Percentiles rank a stretch among this genome's conserved stretches.
Evolutionary conservation across 2,329 filamentous ascomycete genomes (phyloP).

Genomic region (Cercospora zeina): DNA sequence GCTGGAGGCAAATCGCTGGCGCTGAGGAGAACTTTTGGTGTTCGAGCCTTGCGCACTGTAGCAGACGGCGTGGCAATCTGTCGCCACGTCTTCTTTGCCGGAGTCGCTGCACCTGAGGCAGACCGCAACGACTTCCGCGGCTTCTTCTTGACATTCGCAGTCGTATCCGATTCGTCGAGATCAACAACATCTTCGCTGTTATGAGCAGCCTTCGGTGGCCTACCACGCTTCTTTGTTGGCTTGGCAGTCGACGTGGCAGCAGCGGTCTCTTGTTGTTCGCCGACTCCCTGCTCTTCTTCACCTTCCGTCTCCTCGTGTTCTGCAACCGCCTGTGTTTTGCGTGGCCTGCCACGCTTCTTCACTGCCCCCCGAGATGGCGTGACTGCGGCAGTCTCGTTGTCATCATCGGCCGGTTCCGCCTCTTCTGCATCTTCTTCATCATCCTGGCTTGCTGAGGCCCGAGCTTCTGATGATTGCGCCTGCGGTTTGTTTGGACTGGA

Average conservation of each 20-base stretch:
- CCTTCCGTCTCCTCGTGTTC: background rate
- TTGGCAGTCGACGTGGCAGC: slow-evolving; percentile 5
- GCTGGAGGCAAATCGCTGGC: slow-evolving; percentile 19
- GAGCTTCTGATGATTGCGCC: slow-evolving; percentile 2
- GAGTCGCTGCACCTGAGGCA: background rate
- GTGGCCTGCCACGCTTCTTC: background rate
- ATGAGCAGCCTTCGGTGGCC: background rate
- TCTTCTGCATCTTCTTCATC: background rate
- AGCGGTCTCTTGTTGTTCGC: slow-evolving; percentile 15
- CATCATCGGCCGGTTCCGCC: background rate
- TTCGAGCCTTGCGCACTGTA: slow-evolving; percentile 3
- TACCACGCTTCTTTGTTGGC: background rate
- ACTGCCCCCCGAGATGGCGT: background rate
- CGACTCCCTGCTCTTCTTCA: background rate
- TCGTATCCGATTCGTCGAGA: background rate
- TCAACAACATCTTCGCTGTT: background rate
- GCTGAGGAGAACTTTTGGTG: slow-evolving; percentile 32
- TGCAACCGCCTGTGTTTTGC: background rate
- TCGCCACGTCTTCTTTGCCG: background rate
- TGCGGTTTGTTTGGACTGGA: background rate
- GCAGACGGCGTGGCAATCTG: slow-evolving; percentile 11
- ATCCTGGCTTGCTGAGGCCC: background rate
- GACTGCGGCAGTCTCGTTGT: background rate
- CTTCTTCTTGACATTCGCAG: background rate
- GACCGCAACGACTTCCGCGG: slow-evolving; percentile 2